A percentile compares a stretch with the other conserved stretches of the same genome.
phyloP scores from a whole-genome alignment of 805 yeast genomes.

The Cyberlindnera amylophila region DNA sequence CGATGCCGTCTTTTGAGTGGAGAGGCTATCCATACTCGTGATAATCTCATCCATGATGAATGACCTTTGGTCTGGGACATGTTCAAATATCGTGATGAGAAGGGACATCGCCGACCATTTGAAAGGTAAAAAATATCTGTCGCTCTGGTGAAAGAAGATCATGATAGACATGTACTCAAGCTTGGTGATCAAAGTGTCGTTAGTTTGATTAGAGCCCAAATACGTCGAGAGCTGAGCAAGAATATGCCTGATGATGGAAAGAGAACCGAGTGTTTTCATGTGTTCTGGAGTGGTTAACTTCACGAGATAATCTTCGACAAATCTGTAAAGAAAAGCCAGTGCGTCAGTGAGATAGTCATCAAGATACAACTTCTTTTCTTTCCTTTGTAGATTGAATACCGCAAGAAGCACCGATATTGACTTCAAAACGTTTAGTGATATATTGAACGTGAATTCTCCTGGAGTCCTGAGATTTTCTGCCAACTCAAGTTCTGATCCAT shows the following conservation, averaged over 20 bases:
- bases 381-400: conserved; percentile 37
- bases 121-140: conserved; percentile 20
- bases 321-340: conserved; percentile 35
- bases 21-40: conserved; percentile 45
- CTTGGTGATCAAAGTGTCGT: conserved; percentile 53
- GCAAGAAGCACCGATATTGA: conserved; percentile 33
- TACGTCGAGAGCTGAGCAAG: conserved; percentile 21
- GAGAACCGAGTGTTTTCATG: background rate
- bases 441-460: background rate
- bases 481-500: conserved; percentile 24
- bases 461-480: conserved; percentile 1
- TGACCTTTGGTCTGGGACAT: conserved; percentile 45
- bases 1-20: conserved; percentile 40
- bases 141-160: conserved; percentile 34
- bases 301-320: conserved; percentile 31
- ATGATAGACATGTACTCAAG: conserved; percentile 50
- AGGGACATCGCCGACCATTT: conserved; percentile 20
- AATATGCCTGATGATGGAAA: conserved; percentile 11
- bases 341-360: conserved; percentile 42
- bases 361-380: conserved; percentile 42
- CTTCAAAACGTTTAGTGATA: conserved; percentile 13
- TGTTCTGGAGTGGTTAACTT: conserved; percentile 9
- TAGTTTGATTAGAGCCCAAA: conserved; percentile 27
- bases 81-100: conserved; percentile 25
- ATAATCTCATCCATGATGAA: conserved; percentile 62